Conservation (phyloP, 2,329 filamentous ascomycete species). For the Arthrobotrys megalospora region DNA sequence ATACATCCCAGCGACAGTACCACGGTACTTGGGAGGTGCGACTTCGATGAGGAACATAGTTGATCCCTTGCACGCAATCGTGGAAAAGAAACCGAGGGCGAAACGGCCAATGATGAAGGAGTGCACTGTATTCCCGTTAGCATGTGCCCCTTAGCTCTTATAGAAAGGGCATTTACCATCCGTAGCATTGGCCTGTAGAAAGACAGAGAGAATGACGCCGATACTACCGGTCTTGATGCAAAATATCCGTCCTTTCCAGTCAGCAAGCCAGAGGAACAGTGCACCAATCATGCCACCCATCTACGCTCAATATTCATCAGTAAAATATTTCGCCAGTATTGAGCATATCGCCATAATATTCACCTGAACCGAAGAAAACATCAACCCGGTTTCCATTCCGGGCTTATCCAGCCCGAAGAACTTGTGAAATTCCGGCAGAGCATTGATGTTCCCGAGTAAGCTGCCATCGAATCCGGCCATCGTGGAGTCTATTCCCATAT, state of each 20-base stretch:
- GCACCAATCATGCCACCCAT: constrained; percentile 71
- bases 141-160: not conserved
- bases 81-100: constrained; percentile 74
- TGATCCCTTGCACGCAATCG: constrained; percentile 74
- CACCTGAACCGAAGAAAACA: constrained; percentile 65
- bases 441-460: constrained; percentile 72
- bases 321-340: constrained; percentile 65
- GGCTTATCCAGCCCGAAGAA: constrained; percentile 71
- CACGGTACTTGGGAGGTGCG: constrained; percentile 76
- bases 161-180: constrained; percentile 32
- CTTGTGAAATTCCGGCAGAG: constrained; percentile 71
- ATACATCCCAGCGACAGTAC: constrained; percentile 74
- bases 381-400: constrained; percentile 70
- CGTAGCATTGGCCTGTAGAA: constrained; percentile 68
- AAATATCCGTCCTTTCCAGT: constrained; percentile 72
- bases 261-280: constrained; percentile 71
- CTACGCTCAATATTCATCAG: constrained; percentile 64
- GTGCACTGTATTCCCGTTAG: constrained; percentile 58
- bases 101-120: constrained; percentile 74
- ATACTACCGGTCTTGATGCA: constrained; percentile 74
- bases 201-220: constrained; percentile 72
- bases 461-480: constrained; percentile 75
- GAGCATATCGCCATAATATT: not conserved
- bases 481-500: constrained; percentile 67
- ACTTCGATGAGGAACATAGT: constrained; percentile 77